phyloP scores from a whole-genome alignment of 2,329 filamentous ascomycete genomes.

The Colletotrichum musae region DNA sequence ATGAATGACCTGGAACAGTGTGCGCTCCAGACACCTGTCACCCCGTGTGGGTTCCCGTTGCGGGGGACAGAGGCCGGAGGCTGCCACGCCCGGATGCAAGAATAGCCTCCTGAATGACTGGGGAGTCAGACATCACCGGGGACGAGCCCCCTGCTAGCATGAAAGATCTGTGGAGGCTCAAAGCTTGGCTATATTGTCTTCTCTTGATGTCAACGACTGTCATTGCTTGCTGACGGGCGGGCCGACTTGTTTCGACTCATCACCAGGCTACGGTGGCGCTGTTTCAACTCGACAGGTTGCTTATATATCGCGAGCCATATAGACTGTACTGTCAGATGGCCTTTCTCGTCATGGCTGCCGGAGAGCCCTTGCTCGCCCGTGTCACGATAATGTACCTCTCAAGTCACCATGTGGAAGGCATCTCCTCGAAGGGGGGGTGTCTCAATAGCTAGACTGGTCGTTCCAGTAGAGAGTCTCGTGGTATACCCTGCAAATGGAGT shows the following conservation, averaged over 20 bases:
- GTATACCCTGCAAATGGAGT: slow-evolving; percentile 48
- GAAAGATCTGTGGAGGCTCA: slow-evolving; percentile 34
- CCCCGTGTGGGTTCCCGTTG: slow-evolving; percentile 12
- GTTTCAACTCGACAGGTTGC: slow-evolving; percentile 34
- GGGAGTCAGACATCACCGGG: slow-evolving; percentile 14
- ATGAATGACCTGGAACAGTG: slow-evolving; percentile 35
- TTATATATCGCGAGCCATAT: slow-evolving; percentile 26
- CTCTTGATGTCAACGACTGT: slow-evolving; percentile 24
- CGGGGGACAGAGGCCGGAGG: slow-evolving; percentile 23
- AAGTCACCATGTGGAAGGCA: slow-evolving; percentile 12
- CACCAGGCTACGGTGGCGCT: slow-evolving; percentile 21
- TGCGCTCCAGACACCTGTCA: slow-evolving; percentile 32
- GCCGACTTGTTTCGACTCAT: slow-evolving; percentile 33
- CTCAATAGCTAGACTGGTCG: slow-evolving; percentile 60
- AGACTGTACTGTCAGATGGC: slow-evolving; percentile 32
- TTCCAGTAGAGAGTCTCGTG: slow-evolving; percentile 69
- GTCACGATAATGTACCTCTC: slow-evolving; percentile 7
- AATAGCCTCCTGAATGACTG: slow-evolving; percentile 19
- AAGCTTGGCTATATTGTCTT: slow-evolving; percentile 33
- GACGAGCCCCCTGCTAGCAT: slow-evolving; percentile 15
- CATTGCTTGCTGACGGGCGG: slow-evolving; percentile 28
- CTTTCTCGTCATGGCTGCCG: slow-evolving; percentile 35
- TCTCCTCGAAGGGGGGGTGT: slow-evolving; percentile 9
- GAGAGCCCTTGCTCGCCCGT: background rate
- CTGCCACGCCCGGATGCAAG: slow-evolving; percentile 22